Base-by-base conservation (phyloP, 2,329 filamentous ascomycete genomes). In the Alternaria hordeiaustralica region DNA sequence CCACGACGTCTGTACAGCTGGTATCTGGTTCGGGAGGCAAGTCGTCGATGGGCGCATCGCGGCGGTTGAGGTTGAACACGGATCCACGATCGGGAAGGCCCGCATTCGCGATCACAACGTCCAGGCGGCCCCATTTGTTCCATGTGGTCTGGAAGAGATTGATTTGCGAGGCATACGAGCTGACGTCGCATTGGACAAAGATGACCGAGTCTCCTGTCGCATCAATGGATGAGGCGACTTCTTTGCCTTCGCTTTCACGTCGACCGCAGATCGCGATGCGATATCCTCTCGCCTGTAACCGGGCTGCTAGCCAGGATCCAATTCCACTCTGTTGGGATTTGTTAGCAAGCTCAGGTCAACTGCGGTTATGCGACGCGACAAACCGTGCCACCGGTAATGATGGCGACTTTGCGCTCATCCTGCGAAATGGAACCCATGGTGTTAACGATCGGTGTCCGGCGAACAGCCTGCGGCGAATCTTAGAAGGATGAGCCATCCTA, bases 101-200 rank as follows among this genome's bases (percentile, higher is more conserved):
- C 0, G 85, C 84, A 65, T 87, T 87, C 36, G 83, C 81, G 18
- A 83, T 82, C 2, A 87, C 67, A 0, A 81, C 80, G 73, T 87
- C 85, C 13, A 87, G 75, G 5, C 83, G 81, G 1, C 80, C 80
- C 75, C 81, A 85, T 43, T 77, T 78, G 8, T 75, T 61, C 76
- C 80, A 85, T 0, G 84, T 82, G 3, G 75, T 63, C 10, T 75
- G 69, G 68, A 87, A 87, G 8, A 81, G 78, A 2, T 66, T 61
- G 0, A 80, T 79, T 60, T 86, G 83, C 11, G 80, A 80, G 3
- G 80, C 73, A 69, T 86, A 87, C 18, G 80, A 78, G n/a, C 77
- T 72, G 2, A 87, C 81, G 64, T 87, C 82, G 49, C 79, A 80
- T 21, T 76, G 67, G 21, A 82, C 78, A 74, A 85, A 87, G n/a